Base-by-base conservation (phyloP, 2,329 filamentous ascomycete genomes). In the Pezicula carpinea region DNA sequence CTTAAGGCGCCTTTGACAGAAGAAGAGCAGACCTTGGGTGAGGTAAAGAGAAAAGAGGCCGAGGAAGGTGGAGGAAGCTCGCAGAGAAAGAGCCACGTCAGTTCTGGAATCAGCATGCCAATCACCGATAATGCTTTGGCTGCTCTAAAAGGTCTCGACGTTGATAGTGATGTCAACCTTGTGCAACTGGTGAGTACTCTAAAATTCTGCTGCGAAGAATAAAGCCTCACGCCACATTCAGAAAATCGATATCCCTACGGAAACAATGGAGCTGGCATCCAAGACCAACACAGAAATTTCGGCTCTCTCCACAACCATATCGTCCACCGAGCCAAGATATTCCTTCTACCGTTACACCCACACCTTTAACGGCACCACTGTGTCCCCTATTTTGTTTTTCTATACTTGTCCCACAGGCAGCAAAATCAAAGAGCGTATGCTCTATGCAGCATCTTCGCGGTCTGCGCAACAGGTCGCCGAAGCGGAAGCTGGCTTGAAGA, bases 391-490 rank as follows among this genome's bases (percentile, higher is more conserved):
- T 40, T 73, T 92, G 5, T 93, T 93, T 70, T 82, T 93, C 63
- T 92, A 90, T 69, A 92, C 87, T 5, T 90, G 87, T 64, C 89
- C 89, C 1, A 71, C 78, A 0, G 80, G 76, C 44, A 87, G 83
- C 68, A 72, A 78, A 44, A 87, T 93, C 70, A 91, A 89, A 70
- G 85, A 87, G 68, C 77, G 87, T 53, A 95, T 95, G 89, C 68
- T 93, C 61, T 93, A 93, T 64, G 87, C 88, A 29, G 70, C 83
- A 21, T 83, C 83, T 71, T 83, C 83, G 67, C 73, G 79, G 10
- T 77, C 80, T 19, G 85, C 88, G 3, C 71, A 90, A 23, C 68
- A 72, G n/a, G 65, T 83, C 29, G 87, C 87, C 15, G 79, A 83
- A 58, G 69, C 68, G 31, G 79, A 88, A 55, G 83, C 80, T 1